phyloP scores from a whole-genome alignment of 257 asterid species.

The Penstemon eatonii region DNA sequence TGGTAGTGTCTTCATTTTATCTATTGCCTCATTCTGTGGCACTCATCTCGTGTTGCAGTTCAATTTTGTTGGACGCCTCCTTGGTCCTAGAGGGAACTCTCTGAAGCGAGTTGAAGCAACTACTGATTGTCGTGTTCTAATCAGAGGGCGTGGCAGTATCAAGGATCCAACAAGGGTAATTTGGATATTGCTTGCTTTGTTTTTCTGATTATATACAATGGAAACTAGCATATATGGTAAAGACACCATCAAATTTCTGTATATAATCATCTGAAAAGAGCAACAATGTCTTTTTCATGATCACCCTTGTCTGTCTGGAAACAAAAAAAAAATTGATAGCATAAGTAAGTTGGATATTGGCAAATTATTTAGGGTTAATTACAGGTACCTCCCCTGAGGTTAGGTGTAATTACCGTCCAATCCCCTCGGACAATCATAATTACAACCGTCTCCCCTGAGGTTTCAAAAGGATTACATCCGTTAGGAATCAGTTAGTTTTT shows the following conservation, averaged over 20 bases:
- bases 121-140: conserved; percentile 95
- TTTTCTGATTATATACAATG: conserved; percentile 5
- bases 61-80: conserved; percentile 98
- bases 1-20: no score
- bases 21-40: conserved; percentile 10
- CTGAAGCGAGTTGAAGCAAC: conserved; percentile 93
- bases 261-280: conserved; percentile 22
- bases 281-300: background rate
- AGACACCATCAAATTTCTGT: background rate
- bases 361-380: no score
- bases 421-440: no score
- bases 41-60: conserved; percentile 51
- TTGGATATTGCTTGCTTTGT: background rate
- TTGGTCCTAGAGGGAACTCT: conserved; percentile 99
- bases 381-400: no score
- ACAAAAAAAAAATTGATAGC: no score
- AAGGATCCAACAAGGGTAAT: conserved; percentile 91
- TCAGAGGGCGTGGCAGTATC: conserved; percentile 98
- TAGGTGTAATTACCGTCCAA: no score
- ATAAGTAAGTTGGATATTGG: no score
- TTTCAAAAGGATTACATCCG: no score
- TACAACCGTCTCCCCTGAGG: no score
- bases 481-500: no score
- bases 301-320: background rate
- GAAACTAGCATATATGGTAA: conserved; percentile 14